Evolutionary conservation across 129 eudicot genomes (phyloP), one percentile per base, ranked within the genome.

Genomic region (Centrapalus pauciflorus): DNA sequence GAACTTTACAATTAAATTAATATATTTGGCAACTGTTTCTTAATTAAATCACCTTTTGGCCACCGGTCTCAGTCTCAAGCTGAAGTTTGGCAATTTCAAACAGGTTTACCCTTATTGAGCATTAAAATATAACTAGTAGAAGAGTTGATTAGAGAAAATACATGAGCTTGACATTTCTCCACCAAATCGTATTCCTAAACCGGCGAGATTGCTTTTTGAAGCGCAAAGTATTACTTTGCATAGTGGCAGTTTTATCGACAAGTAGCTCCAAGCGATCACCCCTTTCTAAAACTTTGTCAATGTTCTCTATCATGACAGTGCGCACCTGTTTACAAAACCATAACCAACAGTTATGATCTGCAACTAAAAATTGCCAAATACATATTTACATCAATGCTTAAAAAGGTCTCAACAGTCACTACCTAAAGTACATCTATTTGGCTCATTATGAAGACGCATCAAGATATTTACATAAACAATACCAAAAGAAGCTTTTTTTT

Each of bases 151-250:
- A 54, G 68, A 61, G 11, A 54, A 79, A 75, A 62, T 87, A 92
- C 98, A 81, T 83, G 64, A 88, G 98, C 79, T 84, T 88, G 83
- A 86, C 89, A 73, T 92, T 92, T 83, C 95, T 88, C 98, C 98
- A 88, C 98, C 98, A 92, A 14, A 88, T 83, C 38, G 86, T 80
- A 81, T 74, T 85, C 76, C 96, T 88, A 72, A 81, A 83, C 26
- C 89, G 94, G 1, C 95, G 83, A 66, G 96, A 79, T 73, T 83
- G 94, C 80, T 82, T 92, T 84, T 87, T 85, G 79, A 92, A 92
- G 50, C 95, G 88, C 34, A 85, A 54, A 59, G 89, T 88, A 51
- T 88, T 88, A 26, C 83, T 89, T 82, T 91, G 95, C 86, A 91
- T 79, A 50, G 69, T 88, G 11, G 88, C 81, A 9, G 96, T 88